Evolutionary conservation across 768 basidiomycete genomes (phyloP).

Genomic region (Mycena capillaripes): DNA sequence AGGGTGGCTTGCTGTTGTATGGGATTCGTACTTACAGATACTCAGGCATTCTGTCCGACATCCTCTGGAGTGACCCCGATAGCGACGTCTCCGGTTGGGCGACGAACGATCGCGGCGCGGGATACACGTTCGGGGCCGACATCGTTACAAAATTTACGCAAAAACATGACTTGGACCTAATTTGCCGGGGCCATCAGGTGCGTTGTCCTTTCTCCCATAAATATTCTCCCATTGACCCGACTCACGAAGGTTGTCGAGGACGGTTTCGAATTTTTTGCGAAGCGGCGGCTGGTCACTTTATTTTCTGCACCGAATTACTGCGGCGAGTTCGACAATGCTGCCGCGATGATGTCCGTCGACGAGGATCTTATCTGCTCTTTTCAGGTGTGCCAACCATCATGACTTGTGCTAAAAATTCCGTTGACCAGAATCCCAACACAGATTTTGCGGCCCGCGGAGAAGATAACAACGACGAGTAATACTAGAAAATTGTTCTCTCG

Average conservation of each 20-base stretch:
- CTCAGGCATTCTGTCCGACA: conserved; percentile 91
- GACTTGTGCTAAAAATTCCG: neutral
- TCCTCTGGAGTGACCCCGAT: conserved; percentile 99
- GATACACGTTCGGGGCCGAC: conserved; percentile 98
- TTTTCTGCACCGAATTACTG: conserved; percentile 98
- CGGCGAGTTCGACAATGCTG: conserved; percentile 98
- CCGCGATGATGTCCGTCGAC: conserved; percentile 99
- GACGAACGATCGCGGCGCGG: conserved; percentile 98
- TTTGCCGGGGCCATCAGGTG: conserved; percentile 98
- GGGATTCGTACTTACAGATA: neutral
- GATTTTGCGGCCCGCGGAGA: conserved; percentile 10
- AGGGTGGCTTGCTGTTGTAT: conserved; percentile 38
- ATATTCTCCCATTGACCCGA: neutral
- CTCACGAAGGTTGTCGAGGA: conserved; percentile 97
- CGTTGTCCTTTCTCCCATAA: neutral
- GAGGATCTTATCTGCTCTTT: conserved; percentile 98
- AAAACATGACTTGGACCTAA: conserved; percentile 99
- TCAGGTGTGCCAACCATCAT: conserved; percentile 70
- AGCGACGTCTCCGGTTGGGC: conserved; percentile 99
- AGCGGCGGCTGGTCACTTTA: conserved; percentile 98
- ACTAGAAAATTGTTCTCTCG: neutral
- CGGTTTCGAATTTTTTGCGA: conserved; percentile 62
- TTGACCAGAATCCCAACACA: neutral
- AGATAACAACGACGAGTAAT: neutral
- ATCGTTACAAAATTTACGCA: conserved; percentile 97